Evolutionary conservation across 768 basidiomycete genomes (phyloP).

Genomic region (Leccinum truebloodii): DNA sequence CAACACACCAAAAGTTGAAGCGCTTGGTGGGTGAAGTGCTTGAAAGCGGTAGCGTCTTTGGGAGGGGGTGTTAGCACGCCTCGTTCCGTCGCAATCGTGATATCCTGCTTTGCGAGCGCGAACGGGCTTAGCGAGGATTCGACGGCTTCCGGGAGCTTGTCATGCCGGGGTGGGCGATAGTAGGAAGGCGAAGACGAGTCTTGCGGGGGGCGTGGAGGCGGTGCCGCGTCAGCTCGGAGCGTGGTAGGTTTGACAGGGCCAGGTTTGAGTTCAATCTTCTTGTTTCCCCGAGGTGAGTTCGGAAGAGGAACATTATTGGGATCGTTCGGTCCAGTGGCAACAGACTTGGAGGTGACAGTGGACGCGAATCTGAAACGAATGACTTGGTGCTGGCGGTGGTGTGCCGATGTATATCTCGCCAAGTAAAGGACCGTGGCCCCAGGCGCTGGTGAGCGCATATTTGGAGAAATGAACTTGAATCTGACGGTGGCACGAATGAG

Average conservation of each 20-base stretch:
- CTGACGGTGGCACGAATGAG: constrained; percentile 16
- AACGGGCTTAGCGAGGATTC: constrained; percentile 36
- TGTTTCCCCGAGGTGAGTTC: constrained; percentile 36
- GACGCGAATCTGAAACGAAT: constrained; percentile 27
- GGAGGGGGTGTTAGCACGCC: constrained; percentile 73
- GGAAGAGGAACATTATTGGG: constrained; percentile 30
- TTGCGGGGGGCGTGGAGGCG: constrained; percentile 23
- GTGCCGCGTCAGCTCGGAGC: constrained; percentile 20
- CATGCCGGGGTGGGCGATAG: constrained; percentile 29
- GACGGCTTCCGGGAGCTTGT: constrained; percentile 19
- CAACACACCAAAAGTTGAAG: constrained; percentile 46
- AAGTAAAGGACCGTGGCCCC: not conserved
- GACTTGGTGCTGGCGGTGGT: not conserved
- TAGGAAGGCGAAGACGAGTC: constrained; percentile 27
- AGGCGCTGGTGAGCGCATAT: not conserved
- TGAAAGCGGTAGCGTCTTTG: constrained; percentile 55
- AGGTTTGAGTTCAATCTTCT: constrained; percentile 62
- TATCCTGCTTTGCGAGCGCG: constrained; percentile 59
- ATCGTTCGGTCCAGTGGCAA: constrained; percentile 16
- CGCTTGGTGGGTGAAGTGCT: constrained; percentile 49
- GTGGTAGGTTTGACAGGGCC: constrained; percentile 53
- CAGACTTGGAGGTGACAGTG: constrained; percentile 30
- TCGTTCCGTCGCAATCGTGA: constrained; percentile 62
- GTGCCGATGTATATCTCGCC: constrained; percentile 3
- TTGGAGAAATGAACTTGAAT: constrained; percentile 18